phyloP scores from a whole-genome alignment of 768 basidiomycete genomes.

The Candolleomyces efflorescens region DNA sequence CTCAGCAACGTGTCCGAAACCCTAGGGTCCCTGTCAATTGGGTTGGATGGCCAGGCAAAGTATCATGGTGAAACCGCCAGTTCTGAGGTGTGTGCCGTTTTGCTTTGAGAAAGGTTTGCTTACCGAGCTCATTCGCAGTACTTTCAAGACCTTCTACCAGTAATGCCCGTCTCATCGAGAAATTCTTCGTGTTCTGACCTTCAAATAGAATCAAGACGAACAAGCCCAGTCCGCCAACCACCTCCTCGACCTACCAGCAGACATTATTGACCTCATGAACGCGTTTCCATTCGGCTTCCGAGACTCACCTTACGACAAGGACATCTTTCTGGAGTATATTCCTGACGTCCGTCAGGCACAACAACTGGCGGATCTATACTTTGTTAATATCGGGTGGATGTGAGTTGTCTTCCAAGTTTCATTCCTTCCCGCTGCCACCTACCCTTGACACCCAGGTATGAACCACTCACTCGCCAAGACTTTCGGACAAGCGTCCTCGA shows the following conservation, averaged over 20 bases:
- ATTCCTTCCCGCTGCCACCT: neutral
- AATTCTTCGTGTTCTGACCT: neutral
- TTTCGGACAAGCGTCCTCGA: slow-evolving; percentile 36
- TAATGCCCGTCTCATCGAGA: slow-evolving; percentile 3
- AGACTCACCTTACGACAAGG: slow-evolving; percentile 32
- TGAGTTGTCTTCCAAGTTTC: slow-evolving; percentile 20
- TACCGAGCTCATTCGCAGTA: slow-evolving; percentile 21
- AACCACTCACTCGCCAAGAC: slow-evolving; percentile 39
- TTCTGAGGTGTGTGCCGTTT: slow-evolving; percentile 36
- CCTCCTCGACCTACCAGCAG: slow-evolving; percentile 34
- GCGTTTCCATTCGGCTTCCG: slow-evolving; percentile 48
- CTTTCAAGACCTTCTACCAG: slow-evolving; percentile 35
- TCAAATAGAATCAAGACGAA: slow-evolving; percentile 4
- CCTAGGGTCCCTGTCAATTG: slow-evolving; percentile 47
- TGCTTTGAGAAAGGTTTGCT: neutral
- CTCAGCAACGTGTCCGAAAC: slow-evolving; percentile 16
- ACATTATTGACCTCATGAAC: slow-evolving; percentile 40
- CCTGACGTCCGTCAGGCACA: slow-evolving; percentile 36
- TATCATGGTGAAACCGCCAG: slow-evolving; percentile 49
- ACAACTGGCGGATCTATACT: slow-evolving; percentile 39
- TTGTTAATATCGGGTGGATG: slow-evolving; percentile 44
- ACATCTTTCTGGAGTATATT: slow-evolving; percentile 34
- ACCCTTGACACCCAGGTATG: slow-evolving; percentile 29
- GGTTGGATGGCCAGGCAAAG: slow-evolving; percentile 41
- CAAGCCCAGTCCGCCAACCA: slow-evolving; percentile 11